Percentiles rank a stretch among this genome's conserved stretches.
Conservation (phyloP, 116 monocot species). For the Zostera marina region DNA sequence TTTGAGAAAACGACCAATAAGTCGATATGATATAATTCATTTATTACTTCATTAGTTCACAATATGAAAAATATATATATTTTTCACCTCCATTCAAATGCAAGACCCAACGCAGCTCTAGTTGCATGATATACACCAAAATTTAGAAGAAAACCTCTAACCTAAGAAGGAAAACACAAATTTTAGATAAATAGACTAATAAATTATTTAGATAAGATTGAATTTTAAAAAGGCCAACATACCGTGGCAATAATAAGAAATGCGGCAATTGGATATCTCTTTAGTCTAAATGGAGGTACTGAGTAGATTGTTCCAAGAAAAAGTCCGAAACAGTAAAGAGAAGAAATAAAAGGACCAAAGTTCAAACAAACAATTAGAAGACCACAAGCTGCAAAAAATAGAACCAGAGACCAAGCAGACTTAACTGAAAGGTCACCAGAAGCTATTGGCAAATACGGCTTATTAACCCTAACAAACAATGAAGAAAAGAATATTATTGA, state of each 20-base stretch:
- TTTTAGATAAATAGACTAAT: no score
- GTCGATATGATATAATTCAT: neutral
- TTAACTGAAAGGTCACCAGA: slow-evolving; percentile 90
- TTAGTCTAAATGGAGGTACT: slow-evolving; percentile 95
- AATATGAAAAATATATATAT: neutral
- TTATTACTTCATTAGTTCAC: neutral
- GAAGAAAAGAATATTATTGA: neutral
- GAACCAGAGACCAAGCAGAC: slow-evolving; percentile 84
- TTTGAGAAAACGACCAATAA: neutral
- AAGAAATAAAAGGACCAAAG: slow-evolving; percentile 87
- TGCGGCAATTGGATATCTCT: slow-evolving; percentile 85
- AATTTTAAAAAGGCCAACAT: slow-evolving; percentile 1
- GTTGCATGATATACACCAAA: slow-evolving; percentile 99
- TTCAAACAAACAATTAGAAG: slow-evolving; percentile 55
- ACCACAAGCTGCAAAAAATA: slow-evolving; percentile 63
- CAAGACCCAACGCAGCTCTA: slow-evolving; percentile 79
- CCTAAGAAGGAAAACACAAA: slow-evolving; percentile 15
- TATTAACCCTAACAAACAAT: slow-evolving; percentile 62
- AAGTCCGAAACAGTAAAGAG: slow-evolving; percentile 84
- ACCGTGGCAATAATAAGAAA: slow-evolving; percentile 99
- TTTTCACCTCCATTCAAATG: slow-evolving; percentile 85
- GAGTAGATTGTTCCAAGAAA: slow-evolving; percentile 96
- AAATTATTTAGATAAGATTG: neutral
- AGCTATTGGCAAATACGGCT: slow-evolving; percentile 97
- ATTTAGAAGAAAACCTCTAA: slow-evolving; percentile 96